phyloP scores from a whole-genome alignment of 2,329 filamentous ascomycete species.

The Myriangium duriaei region DNA sequence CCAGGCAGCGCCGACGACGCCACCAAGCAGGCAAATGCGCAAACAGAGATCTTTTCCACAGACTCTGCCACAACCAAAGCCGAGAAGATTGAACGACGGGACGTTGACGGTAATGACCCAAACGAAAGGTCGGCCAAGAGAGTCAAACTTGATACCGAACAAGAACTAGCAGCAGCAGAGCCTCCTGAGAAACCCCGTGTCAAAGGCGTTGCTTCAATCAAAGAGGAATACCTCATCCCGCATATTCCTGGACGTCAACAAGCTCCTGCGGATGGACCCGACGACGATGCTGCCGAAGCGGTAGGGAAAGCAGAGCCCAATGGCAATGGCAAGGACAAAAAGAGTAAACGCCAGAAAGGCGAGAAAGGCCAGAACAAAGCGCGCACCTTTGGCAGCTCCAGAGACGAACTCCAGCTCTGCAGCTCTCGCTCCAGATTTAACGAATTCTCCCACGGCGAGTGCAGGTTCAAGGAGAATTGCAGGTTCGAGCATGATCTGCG shows the following conservation, averaged over 20 bases:
- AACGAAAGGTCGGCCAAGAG: slow-evolving; percentile 25
- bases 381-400: slow-evolving; percentile 67
- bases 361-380: slow-evolving; percentile 69
- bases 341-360: slow-evolving; percentile 43
- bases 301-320: slow-evolving; percentile 33
- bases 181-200: slow-evolving; percentile 15
- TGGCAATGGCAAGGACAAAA: slow-evolving; percentile 35
- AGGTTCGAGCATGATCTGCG: slow-evolving; percentile 73
- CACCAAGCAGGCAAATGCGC: slow-evolving; percentile 20
- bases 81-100: slow-evolving; percentile 27
- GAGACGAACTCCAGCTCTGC: slow-evolving; percentile 67
- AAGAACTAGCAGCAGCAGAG: slow-evolving; percentile 19
- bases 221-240: slow-evolving; percentile 49
- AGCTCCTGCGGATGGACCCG: slow-evolving; percentile 14
- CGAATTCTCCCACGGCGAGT: slow-evolving; percentile 70
- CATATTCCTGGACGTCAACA: slow-evolving; percentile 11
- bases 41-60: slow-evolving; percentile 21
- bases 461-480: slow-evolving; percentile 69
- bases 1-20: slow-evolving; percentile 2
- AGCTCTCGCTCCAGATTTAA: slow-evolving; percentile 55
- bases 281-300: slow-evolving; percentile 34
- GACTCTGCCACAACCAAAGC: slow-evolving; percentile 29
- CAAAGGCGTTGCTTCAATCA: slow-evolving; percentile 57
- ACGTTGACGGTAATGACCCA: slow-evolving; percentile 11
- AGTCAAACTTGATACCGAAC: slow-evolving; percentile 24